Evolutionary conservation across 2,329 filamentous ascomycete species (phyloP).

Genomic region (Epichloe scottii): DNA sequence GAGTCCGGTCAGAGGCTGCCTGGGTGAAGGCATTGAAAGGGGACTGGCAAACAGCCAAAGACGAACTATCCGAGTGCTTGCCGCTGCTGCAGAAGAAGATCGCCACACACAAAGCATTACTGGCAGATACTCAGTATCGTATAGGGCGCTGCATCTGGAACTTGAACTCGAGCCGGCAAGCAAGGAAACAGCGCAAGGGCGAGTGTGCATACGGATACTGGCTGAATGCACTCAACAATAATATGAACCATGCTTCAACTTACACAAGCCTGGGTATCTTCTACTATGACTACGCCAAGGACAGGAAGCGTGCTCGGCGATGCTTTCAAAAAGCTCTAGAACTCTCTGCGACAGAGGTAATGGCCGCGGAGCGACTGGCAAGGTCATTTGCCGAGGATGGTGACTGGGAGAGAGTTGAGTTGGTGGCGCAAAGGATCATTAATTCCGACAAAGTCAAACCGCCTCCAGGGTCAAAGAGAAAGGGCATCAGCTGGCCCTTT

Average conservation of each 20-base stretch:
- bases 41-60: slow-evolving; percentile 54
- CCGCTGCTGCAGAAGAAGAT: slow-evolving; percentile 50
- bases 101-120: slow-evolving; percentile 49
- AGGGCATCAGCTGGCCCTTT: slow-evolving; percentile 91
- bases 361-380: slow-evolving; percentile 78
- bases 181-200: slow-evolving; percentile 67
- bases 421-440: slow-evolving; percentile 79
- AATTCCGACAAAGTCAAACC: slow-evolving; percentile 90
- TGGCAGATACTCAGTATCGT: slow-evolving; percentile 76
- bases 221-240: slow-evolving; percentile 69
- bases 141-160: slow-evolving; percentile 84
- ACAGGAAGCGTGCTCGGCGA: slow-evolving; percentile 73
- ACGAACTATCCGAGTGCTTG: slow-evolving; percentile 60
- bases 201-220: slow-evolving; percentile 64
- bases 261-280: slow-evolving; percentile 86
- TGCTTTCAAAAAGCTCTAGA: slow-evolving; percentile 97
- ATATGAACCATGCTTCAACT: slow-evolving; percentile 76
- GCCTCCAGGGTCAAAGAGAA: slow-evolving; percentile 83
- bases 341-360: slow-evolving; percentile 72
- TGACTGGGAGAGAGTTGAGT: slow-evolving; percentile 94
- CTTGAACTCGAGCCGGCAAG: slow-evolving; percentile 57
- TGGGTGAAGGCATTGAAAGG: slow-evolving; percentile 85
- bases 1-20: slow-evolving; percentile 73
- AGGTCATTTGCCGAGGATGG: slow-evolving; percentile 75
- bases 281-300: slow-evolving; percentile 82